Percentiles rank a stretch among this genome's conserved stretches.
phyloP scores from a whole-genome alignment of 2,329 filamentous ascomycete species.

The Tolypocladium endophyticum region DNA sequence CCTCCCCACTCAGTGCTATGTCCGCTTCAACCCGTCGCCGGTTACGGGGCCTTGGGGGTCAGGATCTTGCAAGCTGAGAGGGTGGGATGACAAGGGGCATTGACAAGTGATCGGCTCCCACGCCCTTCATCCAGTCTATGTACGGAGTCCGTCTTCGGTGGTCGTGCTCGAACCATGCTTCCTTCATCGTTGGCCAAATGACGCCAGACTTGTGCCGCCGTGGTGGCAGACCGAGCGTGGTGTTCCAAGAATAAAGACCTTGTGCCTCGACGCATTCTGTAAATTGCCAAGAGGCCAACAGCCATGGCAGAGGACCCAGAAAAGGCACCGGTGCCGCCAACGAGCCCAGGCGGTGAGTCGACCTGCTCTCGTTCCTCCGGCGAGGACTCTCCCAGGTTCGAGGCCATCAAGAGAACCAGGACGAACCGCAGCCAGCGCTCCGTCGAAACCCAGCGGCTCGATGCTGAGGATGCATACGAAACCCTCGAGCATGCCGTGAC shows the following conservation, averaged over 20 bases:
- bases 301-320: conserved; percentile 1
- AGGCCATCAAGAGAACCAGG: background rate
- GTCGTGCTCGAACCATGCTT: background rate
- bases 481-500: conserved; percentile 28
- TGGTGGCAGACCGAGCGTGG: background rate
- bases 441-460: conserved; percentile 5
- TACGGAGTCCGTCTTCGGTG: too few relatives aligned
- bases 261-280: background rate
- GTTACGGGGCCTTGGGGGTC: background rate
- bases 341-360: background rate
- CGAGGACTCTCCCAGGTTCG: background rate
- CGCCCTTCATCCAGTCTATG: too few relatives aligned
- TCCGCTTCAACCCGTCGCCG: background rate
- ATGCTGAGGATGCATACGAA: conserved; percentile 17
- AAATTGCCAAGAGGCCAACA: background rate
- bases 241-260: background rate
- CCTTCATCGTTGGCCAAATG: background rate
- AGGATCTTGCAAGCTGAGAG: background rate
- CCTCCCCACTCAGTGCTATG: background rate
- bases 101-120: background rate
- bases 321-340: background rate
- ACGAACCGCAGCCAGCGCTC: conserved; percentile 10
- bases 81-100: background rate
- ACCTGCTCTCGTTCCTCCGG: background rate
- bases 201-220: background rate